A percentile compares a stretch with the other conserved stretches of the same genome.
phyloP scores from a whole-genome alignment of 2,329 filamentous ascomycete species.

The Pseudogymnoascus verrucosus region DNA sequence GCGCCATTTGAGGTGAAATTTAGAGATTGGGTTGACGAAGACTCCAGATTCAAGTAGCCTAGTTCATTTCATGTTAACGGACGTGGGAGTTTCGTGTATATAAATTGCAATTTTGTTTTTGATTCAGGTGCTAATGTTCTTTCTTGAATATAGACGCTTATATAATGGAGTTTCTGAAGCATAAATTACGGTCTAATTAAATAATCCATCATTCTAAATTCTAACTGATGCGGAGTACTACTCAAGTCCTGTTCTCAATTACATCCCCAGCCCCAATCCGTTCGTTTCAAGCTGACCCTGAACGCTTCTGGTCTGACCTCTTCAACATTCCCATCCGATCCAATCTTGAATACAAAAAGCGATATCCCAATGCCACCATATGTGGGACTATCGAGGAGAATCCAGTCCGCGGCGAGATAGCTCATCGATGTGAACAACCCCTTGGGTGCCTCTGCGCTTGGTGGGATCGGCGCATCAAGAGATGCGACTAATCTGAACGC shows the following conservation, averaged over 20 bases:
- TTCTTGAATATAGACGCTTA: not conserved
- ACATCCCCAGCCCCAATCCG: not conserved
- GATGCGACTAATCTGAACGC: not conserved
- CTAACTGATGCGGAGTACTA: not conserved
- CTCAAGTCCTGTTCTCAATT: not conserved
- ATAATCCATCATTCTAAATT: not conserved
- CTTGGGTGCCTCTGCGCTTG: not conserved
- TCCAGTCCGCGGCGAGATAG: not conserved
- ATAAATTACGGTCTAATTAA: not conserved
- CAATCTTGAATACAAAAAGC: not conserved
- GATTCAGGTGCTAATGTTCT: not conserved
- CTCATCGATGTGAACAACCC: not conserved
- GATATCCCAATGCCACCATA: conserved; percentile 2
- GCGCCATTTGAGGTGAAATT: too few species aligned
- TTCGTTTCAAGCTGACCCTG: not conserved
- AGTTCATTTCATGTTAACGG: too few species aligned
- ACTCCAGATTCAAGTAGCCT: too few species aligned
- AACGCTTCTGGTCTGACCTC: conserved; percentile 1
- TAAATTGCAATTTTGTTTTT: too few species aligned
- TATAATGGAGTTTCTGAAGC: not conserved
- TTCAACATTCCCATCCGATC: not conserved
- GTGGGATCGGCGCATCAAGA: not conserved
- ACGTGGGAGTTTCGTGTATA: too few species aligned
- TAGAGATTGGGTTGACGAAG: too few species aligned
- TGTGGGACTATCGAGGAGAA: not conserved